Base-by-base conservation (phyloP, 176 grass and related monocot genomes). In the Neostapfia colusana region DNA sequence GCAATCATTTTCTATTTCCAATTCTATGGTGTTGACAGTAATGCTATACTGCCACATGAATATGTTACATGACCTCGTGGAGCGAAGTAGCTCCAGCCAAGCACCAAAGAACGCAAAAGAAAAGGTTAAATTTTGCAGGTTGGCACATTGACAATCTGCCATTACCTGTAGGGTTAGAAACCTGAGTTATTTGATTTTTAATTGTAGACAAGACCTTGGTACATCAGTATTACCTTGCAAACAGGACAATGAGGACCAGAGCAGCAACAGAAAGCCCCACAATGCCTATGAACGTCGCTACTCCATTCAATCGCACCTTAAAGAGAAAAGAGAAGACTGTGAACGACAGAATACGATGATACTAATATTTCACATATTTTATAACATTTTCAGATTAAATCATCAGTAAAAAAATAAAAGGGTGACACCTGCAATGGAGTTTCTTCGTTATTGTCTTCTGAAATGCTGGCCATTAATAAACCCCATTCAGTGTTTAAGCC, bases 401-500 rank as follows among this genome's bases (percentile, higher is more conserved):
- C 63, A 80, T 64, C 46, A 76, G 42, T 18, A 65, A 45, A 81
- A 81, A 63, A 60, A 27, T 73, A 74, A 65, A 79, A 46, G 70
- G 15, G 68, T 34, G 44, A 69, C 71, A 99, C 95, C 87, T 99
- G 95, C 57, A 99, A 83, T 5, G 95, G 95, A 70, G 95, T 99
- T 86, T 99, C 95, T 95, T 99, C 95, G 49, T 83, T 89, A 56
- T 82, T 95, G 72, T 99, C 95, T 79, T 99, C 95, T 72, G 95
- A 99, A 76, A 99, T 95, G 71, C 89, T 95, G 61, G 95, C 89
- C 92, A 99, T 95, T 74, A 99, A 81, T 79, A 99, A 84, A 45
- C 95, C 95, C 95, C 95, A 99, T 74, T 99, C 95, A 74, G 95
- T 99, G 37, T 95, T 95, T 63, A 99, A 75, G 54, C 95, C 95